A percentile compares a stretch with the other conserved stretches of the same genome.
Conservation (phyloP, 2,329 filamentous ascomycete genomes). For the Biscogniauxia marginata region DNA sequence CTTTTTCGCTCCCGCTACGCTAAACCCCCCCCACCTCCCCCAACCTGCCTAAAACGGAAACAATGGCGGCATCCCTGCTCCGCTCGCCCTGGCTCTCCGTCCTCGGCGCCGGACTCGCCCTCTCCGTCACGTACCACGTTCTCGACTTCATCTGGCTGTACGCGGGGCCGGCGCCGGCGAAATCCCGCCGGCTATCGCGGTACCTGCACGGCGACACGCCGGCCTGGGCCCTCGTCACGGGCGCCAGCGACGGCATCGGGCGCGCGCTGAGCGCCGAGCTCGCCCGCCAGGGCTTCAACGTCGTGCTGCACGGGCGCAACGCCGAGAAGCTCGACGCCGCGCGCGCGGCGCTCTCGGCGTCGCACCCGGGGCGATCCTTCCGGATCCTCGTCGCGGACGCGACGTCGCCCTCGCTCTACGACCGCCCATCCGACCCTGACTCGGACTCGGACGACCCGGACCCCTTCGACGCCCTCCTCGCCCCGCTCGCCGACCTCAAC, state of each 20-base stretch:
- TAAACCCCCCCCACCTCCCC: background rate
- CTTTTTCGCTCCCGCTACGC: background rate
- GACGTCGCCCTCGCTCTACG: constrained; percentile 23
- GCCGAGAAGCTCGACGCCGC: constrained; percentile 40
- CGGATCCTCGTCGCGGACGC: constrained; percentile 43
- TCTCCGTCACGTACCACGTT: constrained; percentile 14
- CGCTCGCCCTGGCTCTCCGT: constrained; percentile 1
- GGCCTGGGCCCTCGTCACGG: constrained; percentile 48
- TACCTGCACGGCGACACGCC: constrained; percentile 22
- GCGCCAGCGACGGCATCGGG: constrained; percentile 52
- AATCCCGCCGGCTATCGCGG: constrained; percentile 6
- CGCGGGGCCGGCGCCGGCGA: constrained; percentile 9
- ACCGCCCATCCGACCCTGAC: constrained; percentile 4
- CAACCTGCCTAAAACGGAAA: background rate
- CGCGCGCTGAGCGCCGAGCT: constrained; percentile 47
- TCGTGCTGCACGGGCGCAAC: constrained; percentile 54
- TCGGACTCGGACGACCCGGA: constrained; percentile 3
- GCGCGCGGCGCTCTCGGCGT: constrained; percentile 33
- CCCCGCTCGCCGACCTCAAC: constrained; percentile 30
- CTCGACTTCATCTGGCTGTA: constrained; percentile 17
- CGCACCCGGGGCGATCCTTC: constrained; percentile 38
- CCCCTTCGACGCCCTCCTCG: constrained; percentile 9
- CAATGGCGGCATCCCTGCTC: constrained; percentile 1
- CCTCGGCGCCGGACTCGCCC: constrained; percentile 15
- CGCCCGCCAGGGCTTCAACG: constrained; percentile 49